Conservation (phyloP, 768 basidiomycete genomes). For the Coprinopsis strossmayeri region DNA sequence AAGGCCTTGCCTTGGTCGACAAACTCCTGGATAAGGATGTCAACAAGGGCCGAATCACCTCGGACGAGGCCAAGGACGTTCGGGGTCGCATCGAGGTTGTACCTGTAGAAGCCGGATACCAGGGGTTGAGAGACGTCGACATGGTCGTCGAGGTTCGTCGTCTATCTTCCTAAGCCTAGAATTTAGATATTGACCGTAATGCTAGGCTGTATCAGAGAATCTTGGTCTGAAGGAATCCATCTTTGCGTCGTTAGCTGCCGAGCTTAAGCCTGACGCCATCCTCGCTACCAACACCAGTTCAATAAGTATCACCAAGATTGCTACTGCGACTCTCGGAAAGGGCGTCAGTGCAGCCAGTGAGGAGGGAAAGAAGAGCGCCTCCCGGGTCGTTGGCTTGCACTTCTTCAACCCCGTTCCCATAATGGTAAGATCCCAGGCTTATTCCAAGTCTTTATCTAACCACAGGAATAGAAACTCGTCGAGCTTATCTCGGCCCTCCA, state of each 20-base stretch:
- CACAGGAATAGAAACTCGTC: slow-evolving; percentile 94
- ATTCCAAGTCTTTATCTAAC: too few species aligned
- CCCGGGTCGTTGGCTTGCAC: slow-evolving; percentile 83
- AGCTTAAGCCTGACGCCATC: slow-evolving; percentile 67
- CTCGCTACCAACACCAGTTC: slow-evolving; percentile 92
- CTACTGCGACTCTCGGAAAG: slow-evolving; percentile 63
- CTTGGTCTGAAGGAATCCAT: slow-evolving; percentile 72
- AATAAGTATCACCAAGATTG: slow-evolving; percentile 93
- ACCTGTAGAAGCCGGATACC: slow-evolving; percentile 39
- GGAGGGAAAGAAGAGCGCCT: slow-evolving; percentile 55
- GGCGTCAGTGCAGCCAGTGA: slow-evolving; percentile 53
- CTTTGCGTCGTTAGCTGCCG: slow-evolving; percentile 62
- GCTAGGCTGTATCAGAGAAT: slow-evolving; percentile 82
- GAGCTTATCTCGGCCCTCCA: slow-evolving; percentile 92
- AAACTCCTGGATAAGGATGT: slow-evolving; percentile 87
- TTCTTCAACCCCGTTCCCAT: slow-evolving; percentile 98
- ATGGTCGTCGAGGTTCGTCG: slow-evolving; percentile 80
- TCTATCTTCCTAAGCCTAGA: not conserved
- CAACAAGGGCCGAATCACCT: slow-evolving; percentile 67
- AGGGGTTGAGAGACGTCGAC: slow-evolving; percentile 70
- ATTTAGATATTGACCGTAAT: not conserved
- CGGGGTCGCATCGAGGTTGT: slow-evolving; percentile 59
- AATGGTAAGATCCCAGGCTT: slow-evolving; percentile 52
- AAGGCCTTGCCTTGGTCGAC: slow-evolving; percentile 70
- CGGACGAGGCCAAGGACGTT: slow-evolving; percentile 68